phyloP scores from a whole-genome alignment of 176 grass and related monocot genomes.

The Zizania latifolia region DNA sequence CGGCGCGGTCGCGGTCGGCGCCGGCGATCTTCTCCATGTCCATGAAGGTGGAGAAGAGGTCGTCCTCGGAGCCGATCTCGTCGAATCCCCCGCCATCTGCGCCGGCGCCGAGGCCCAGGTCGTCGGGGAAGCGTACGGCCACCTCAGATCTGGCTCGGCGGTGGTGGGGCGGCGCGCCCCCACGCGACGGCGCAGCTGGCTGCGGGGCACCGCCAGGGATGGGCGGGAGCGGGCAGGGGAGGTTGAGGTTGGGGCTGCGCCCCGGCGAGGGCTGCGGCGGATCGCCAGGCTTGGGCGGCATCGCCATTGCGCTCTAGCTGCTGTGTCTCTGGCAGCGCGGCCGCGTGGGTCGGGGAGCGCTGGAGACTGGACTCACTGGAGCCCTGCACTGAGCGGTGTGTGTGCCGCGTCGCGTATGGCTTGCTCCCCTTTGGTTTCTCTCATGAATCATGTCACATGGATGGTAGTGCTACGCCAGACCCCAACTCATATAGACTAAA shows the following conservation, averaged over 20 bases:
- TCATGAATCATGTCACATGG: too few species aligned
- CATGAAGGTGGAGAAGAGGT: constrained; percentile 98
- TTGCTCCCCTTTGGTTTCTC: too few species aligned
- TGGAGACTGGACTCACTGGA: too few species aligned
- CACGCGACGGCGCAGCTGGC: constrained; percentile 17
- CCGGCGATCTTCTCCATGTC: constrained; percentile 89
- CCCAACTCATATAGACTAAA: too few species aligned
- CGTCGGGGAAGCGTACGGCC: constrained; percentile 75
- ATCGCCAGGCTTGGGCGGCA: constrained; percentile 63
- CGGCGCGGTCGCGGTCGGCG: constrained; percentile 46
- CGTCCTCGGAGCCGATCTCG: constrained; percentile 89
- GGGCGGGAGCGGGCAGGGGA: constrained; percentile 49
- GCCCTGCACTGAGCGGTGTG: too few species aligned
- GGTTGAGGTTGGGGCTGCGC: constrained; percentile 35
- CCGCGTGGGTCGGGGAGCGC: too few species aligned
- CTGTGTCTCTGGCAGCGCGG: neutral
- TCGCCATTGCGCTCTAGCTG: constrained; percentile 43
- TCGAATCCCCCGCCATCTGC: constrained; percentile 40
- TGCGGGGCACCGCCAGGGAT: neutral
- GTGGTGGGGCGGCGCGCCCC: constrained; percentile 33
- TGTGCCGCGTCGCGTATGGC: too few species aligned
- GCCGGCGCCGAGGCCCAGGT: constrained; percentile 38
- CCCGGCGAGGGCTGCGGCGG: constrained; percentile 41
- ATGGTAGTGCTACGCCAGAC: too few species aligned
- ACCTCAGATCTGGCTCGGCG: constrained; percentile 98